Evolutionary conservation across 169 alveolate species (phyloP).

Genomic region (Ichthyophthirius multifiliis): DNA sequence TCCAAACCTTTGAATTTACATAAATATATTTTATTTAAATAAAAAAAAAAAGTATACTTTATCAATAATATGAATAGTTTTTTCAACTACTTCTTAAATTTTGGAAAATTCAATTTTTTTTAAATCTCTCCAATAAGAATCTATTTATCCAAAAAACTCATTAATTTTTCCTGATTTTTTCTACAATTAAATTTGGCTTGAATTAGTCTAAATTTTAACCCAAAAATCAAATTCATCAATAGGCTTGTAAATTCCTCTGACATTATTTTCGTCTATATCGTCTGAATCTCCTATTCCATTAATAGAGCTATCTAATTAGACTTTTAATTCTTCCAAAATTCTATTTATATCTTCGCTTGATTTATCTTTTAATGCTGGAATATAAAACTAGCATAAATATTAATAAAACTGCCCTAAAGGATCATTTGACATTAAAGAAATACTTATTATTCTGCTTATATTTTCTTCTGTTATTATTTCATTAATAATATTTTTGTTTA

Average conservation of each 20-base stretch:
- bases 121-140: slow-evolving; percentile 21
- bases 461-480: neutral
- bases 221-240: slow-evolving; percentile 64
- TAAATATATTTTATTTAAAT: neutral
- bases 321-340: neutral
- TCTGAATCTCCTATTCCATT: neutral
- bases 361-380: neutral
- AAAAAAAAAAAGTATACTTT: neutral
- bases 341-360: neutral
- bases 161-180: neutral
- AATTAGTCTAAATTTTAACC: slow-evolving; percentile 32
- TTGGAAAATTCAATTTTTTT: slow-evolving; percentile 25
- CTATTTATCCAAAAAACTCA: neutral
- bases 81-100: neutral
- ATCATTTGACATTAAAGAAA: neutral
- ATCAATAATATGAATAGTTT: neutral
- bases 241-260: slow-evolving; percentile 48
- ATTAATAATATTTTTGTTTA: neutral
- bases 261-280: slow-evolving; percentile 41
- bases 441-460: neutral
- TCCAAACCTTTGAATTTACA: slow-evolving; percentile 22
- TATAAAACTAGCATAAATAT: neutral
- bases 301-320: neutral
- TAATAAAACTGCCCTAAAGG: neutral
- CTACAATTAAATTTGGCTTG: neutral